These are phyloP conservation scores for Claviceps spartinae DNA, from an alignment of 2,329 filamentous ascomycete species.

Conservation along the genomic window DNA sequence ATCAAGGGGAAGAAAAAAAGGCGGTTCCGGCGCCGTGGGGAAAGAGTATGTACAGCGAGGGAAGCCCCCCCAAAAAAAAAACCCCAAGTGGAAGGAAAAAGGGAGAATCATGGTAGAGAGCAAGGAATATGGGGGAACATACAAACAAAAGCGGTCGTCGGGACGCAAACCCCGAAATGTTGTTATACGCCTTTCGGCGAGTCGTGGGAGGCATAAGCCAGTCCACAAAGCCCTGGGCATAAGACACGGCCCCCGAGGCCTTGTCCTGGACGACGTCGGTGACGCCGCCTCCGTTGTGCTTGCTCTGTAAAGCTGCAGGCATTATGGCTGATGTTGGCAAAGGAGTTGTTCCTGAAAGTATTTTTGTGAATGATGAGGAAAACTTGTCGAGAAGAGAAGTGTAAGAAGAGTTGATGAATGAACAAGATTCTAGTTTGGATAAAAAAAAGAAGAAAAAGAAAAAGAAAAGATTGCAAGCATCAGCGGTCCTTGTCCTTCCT, in stretches of 20 bases:
- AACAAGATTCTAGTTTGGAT: too few relatives aligned
- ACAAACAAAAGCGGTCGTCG: slow-evolving; percentile 59
- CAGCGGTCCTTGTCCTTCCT: background rate
- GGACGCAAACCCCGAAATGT: slow-evolving; percentile 40
- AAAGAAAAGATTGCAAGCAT: background rate
- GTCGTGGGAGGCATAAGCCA: slow-evolving; percentile 45
- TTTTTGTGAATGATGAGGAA: too few relatives aligned
- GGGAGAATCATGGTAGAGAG: background rate
- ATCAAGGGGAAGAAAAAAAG: background rate
- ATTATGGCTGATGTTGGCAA: background rate
- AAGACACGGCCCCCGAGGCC: slow-evolving; percentile 23
- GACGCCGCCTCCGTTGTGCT: slow-evolving; percentile 11
- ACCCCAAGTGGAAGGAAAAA: background rate
- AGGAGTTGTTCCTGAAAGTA: too few relatives aligned
- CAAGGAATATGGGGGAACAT: slow-evolving; percentile 16
- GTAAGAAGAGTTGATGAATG: too few relatives aligned
- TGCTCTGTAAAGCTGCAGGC: slow-evolving; percentile 1
- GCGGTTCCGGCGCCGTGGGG: background rate
- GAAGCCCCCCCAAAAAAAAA: too few relatives aligned
- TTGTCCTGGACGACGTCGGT: slow-evolving; percentile 18
- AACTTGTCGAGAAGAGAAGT: too few relatives aligned
- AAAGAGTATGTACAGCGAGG: background rate
- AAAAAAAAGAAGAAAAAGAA: background rate
- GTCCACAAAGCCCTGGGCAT: slow-evolving; percentile 31
- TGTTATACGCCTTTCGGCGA: slow-evolving; percentile 42